Conservation (phyloP, 352 stramenopile species). For the Globisporangium canariense region DNA sequence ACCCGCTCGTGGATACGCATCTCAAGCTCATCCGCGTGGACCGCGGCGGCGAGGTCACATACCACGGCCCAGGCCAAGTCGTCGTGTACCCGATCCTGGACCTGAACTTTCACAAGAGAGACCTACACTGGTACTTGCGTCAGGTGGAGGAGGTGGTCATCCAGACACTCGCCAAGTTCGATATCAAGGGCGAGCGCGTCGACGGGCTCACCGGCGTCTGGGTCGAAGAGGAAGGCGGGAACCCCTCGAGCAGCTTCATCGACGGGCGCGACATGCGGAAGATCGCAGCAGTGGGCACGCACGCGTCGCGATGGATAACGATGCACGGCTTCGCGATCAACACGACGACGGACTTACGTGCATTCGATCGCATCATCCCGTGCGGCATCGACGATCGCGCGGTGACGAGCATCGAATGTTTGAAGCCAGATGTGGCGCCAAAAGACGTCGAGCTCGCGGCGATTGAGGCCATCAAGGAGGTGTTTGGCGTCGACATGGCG, state of each 20-base stretch:
- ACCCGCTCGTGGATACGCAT: conserved; percentile 42
- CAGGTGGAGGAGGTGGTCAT: conserved; percentile 96
- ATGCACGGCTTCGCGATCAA: conserved; percentile 99
- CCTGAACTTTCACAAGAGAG: conserved; percentile 91
- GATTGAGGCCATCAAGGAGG: conserved; percentile 56
- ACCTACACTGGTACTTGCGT: conserved; percentile 97
- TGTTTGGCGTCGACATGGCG: conserved; percentile 70
- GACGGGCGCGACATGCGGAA: conserved; percentile 84
- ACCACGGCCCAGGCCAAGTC: conserved; percentile 97
- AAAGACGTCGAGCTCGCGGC: conserved; percentile 63
- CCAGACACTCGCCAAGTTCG: conserved; percentile 83
- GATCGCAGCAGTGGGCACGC: conserved; percentile 95
- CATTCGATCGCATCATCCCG: conserved; percentile 96
- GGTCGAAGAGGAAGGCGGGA: conserved; percentile 75
- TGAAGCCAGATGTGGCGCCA: conserved; percentile 47
- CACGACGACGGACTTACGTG: conserved; percentile 88
- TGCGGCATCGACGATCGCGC: conserved; percentile 93
- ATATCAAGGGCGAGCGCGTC: conserved; percentile 87
- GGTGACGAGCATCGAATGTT: conserved; percentile 77
- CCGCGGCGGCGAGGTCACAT: conserved; percentile 98
- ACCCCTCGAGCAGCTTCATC: conserved; percentile 12
- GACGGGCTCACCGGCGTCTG: conserved; percentile 95
- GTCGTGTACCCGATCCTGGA: conserved; percentile 98
- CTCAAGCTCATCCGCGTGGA: conserved; percentile 95
- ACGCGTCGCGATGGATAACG: conserved; percentile 96